Conservation (phyloP, 352 stramenopile genomes). For the Pythium dissotocum region DNA sequence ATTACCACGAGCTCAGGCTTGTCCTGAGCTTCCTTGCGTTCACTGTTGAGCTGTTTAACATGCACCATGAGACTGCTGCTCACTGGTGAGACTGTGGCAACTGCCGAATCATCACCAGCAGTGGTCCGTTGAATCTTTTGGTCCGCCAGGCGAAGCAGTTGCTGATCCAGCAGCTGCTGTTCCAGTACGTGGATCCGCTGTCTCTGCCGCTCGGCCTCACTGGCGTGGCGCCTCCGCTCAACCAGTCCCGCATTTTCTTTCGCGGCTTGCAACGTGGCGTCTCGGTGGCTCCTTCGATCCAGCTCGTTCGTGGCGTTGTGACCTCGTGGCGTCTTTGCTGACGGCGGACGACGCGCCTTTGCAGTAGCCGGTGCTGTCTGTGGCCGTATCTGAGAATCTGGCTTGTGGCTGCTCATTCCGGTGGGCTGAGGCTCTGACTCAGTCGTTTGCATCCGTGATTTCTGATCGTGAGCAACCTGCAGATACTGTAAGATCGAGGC, state of each 20-base stretch:
- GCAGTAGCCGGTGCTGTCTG: neutral
- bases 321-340: slow-evolving; percentile 6
- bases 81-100: neutral
- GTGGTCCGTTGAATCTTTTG: neutral
- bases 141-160: slow-evolving; percentile 35
- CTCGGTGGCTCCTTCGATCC: neutral
- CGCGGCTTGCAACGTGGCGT: neutral
- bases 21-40: neutral
- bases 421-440: neutral
- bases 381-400: neutral
- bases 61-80: slow-evolving; percentile 15
- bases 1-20: slow-evolving; percentile 13
- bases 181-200: slow-evolving; percentile 59
- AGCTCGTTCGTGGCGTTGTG: neutral
- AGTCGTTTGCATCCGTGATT: slow-evolving; percentile 5
- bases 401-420: neutral
- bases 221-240: slow-evolving; percentile 2
- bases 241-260: neutral
- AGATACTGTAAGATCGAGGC: slow-evolving; percentile 57
- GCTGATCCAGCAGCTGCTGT: slow-evolving; percentile 69
- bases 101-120: neutral
- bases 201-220: slow-evolving; percentile 40
- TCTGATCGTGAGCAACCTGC: slow-evolving; percentile 34
- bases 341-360: slow-evolving; percentile 8
- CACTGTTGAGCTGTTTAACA: slow-evolving; percentile 20